Conservation (phyloP, 176 grass and related monocot species). For the Oropetium thomaeum region DNA sequence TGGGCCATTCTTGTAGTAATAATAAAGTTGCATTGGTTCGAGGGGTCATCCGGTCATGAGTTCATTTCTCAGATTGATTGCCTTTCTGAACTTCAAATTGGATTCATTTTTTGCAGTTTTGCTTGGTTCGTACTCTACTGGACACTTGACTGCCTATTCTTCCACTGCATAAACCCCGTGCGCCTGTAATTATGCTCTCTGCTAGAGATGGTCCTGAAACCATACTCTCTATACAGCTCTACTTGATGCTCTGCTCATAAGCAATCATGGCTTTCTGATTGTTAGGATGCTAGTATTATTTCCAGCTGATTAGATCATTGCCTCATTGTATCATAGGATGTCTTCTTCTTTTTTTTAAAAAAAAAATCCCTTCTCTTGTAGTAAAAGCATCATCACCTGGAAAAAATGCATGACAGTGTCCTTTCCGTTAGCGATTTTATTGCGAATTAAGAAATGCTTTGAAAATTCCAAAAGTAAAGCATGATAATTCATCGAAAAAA, state of each 20-base stretch:
- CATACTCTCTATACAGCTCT: too few relatives aligned
- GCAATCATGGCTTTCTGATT: slow-evolving; percentile 25
- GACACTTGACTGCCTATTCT: not conserved
- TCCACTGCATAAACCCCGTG: not conserved
- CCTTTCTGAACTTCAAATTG: not conserved
- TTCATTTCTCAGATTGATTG: not conserved
- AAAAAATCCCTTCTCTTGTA: not conserved
- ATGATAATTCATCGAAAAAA: slow-evolving; percentile 29
- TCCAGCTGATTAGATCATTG: slow-evolving; percentile 19
- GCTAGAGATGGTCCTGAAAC: not conserved
- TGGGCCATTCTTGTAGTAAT: slow-evolving; percentile 26
- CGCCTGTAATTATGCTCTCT: slow-evolving; percentile 14
- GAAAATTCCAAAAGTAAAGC: not conserved
- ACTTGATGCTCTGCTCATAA: not conserved
- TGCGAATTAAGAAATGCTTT: not conserved
- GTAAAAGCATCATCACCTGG: slow-evolving; percentile 6
- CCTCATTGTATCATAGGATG: not conserved
- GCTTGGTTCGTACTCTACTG: slow-evolving; percentile 4
- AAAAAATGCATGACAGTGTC: too few relatives aligned
- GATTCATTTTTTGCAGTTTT: not conserved
- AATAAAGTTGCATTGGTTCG: slow-evolving; percentile 5
- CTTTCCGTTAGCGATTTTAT: not conserved
- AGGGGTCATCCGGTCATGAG: not conserved
- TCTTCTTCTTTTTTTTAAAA: not conserved
- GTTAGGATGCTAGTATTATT: slow-evolving; percentile 6